These are phyloP conservation scores for Thalassiosira hispida DNA, from an alignment of 352 stramenopile species.

Conservation along the genomic window DNA sequence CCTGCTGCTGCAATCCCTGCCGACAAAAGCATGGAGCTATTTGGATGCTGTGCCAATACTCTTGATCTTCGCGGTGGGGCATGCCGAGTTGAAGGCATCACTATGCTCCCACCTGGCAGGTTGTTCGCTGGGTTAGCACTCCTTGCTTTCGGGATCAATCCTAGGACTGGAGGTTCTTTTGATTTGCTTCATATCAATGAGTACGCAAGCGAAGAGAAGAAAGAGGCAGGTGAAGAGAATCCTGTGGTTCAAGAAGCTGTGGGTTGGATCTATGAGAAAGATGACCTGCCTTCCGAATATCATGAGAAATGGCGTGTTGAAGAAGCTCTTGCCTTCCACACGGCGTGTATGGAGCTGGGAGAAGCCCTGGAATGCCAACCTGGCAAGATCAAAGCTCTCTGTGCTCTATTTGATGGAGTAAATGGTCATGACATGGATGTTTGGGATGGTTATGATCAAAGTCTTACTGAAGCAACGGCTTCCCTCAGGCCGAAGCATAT, in stretches of 20 bases:
- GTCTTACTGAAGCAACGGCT: conserved; percentile 3
- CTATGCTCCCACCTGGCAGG: conserved; percentile 68
- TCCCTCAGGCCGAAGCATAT: too few species aligned
- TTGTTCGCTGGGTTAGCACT: conserved; percentile 70
- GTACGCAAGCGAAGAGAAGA: conserved; percentile 39
- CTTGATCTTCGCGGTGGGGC: conserved; percentile 74
- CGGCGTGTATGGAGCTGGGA: conserved; percentile 54
- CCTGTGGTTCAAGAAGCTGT: conserved; percentile 28
- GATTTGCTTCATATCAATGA: conserved; percentile 21
- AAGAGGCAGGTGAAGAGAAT: conserved; percentile 12
- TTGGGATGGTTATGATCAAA: conserved; percentile 59
- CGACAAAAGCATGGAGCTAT: conserved; percentile 45
- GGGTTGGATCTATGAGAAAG: conserved; percentile 44
- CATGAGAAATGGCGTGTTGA: conserved; percentile 40
- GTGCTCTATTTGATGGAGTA: conserved; percentile 67
- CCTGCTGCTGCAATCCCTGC: conserved; percentile 48
- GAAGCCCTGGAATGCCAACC: conserved; percentile 74
- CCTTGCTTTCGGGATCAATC: conserved; percentile 69
- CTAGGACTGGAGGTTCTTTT: conserved; percentile 9
- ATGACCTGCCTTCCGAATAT: conserved; percentile 9
- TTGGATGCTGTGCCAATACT: conserved; percentile 67
- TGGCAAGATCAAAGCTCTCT: conserved; percentile 61
- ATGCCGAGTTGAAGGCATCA: conserved; percentile 72
- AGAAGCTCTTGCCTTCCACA: conserved; percentile 60
- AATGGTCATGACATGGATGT: conserved; percentile 51